These are phyloP conservation scores for Didymosphaeria variabile DNA, from an alignment of 2,329 filamentous ascomycete genomes.

Conservation along the genomic window DNA sequence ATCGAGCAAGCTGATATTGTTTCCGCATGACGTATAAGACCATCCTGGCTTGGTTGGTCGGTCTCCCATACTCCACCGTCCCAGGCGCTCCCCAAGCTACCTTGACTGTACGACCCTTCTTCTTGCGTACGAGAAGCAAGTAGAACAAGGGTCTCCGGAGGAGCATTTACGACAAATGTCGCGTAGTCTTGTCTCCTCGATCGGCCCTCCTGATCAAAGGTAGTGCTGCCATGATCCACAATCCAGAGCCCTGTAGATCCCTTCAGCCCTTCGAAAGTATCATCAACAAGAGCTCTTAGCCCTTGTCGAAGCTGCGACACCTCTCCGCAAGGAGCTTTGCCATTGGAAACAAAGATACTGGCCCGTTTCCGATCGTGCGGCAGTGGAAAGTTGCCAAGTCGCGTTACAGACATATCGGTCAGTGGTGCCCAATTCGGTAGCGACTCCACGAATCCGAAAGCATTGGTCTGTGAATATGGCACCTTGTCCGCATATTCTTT, in stretches of 20 bases:
- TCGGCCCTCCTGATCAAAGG: conserved; percentile 36
- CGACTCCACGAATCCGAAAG: conserved; percentile 61
- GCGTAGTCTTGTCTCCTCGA: conserved; percentile 41
- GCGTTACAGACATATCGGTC: conserved; percentile 56
- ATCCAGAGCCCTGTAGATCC: conserved; percentile 51
- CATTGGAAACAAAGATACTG: conserved; percentile 52
- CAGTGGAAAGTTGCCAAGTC: conserved; percentile 30
- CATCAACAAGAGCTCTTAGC: conserved; percentile 49
- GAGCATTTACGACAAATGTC: conserved; percentile 49
- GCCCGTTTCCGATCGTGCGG: conserved; percentile 33
- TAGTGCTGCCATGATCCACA: conserved; percentile 41
- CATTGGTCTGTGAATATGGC: conserved; percentile 57
- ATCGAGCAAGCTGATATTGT: conserved; percentile 42
- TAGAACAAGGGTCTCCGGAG: conserved; percentile 40
- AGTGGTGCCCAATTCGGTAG: conserved; percentile 70
- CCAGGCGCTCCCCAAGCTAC: conserved; percentile 19
- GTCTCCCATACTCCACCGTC: conserved; percentile 32
- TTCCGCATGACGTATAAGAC: conserved; percentile 39
- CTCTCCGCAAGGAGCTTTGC: conserved; percentile 54
- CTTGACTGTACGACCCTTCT: conserved; percentile 23
- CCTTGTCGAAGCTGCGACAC: conserved; percentile 56
- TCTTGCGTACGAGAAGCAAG: conserved; percentile 35
- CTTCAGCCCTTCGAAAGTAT: conserved; percentile 39
- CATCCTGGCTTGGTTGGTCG: conserved; percentile 31
- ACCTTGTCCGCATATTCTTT: conserved; percentile 60